These are phyloP conservation scores for Aphanomyces astaci DNA, from an alignment of 352 stramenopile species.

Conservation along the genomic window DNA sequence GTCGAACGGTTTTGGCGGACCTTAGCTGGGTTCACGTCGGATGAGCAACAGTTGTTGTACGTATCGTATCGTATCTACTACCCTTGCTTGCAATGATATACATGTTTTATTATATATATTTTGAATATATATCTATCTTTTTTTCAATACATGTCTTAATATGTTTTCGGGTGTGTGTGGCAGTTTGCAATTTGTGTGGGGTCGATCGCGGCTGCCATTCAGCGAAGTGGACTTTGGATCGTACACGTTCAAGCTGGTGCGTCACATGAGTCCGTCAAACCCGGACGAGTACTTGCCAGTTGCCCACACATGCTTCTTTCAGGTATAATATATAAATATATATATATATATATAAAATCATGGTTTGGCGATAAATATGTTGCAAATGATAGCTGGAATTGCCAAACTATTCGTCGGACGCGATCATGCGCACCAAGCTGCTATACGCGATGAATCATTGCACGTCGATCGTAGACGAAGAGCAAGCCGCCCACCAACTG, in stretches of 20 bases:
- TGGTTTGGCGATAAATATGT: no score
- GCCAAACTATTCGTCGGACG: constrained; percentile 20
- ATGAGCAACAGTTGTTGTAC: constrained; percentile 22
- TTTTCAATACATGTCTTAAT: neutral
- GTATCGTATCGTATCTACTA: no score
- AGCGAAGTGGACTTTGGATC: constrained; percentile 24
- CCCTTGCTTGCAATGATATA: no score
- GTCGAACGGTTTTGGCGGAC: constrained; percentile 22
- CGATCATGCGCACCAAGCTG: constrained; percentile 18
- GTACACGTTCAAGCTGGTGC: constrained; percentile 23
- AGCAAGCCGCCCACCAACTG: constrained; percentile 19
- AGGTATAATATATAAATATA: constrained; percentile 1
- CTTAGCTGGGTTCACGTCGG: constrained; percentile 7
- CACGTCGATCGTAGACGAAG: constrained; percentile 23
- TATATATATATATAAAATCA: no score
- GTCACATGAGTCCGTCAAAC: constrained; percentile 18
- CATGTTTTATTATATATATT: no score
- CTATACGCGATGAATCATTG: constrained; percentile 22
- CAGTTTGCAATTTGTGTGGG: constrained; percentile 24
- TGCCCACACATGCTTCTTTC: constrained; percentile 22
- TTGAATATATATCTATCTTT: no score
- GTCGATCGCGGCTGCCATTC: constrained; percentile 14
- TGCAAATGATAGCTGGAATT: constrained; percentile 23
- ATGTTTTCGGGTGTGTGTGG: neutral
- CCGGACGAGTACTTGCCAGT: constrained; percentile 20